Conservation (phyloP, 2,329 filamentous ascomycete species). For the Sporothrix mexicana region DNA sequence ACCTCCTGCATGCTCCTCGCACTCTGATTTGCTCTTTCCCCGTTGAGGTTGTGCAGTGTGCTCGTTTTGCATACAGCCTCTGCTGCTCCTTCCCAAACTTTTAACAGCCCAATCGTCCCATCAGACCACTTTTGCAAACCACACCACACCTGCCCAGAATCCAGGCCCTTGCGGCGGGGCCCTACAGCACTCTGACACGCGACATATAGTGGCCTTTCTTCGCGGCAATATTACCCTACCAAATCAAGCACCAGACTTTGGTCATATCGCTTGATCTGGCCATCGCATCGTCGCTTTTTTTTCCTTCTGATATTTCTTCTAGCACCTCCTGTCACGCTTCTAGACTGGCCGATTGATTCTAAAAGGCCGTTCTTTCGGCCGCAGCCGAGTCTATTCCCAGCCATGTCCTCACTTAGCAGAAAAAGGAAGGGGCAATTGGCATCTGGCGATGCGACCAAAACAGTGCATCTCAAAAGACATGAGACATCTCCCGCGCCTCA, state of each 20-base stretch:
- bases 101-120: constrained; percentile 30
- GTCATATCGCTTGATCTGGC: constrained; percentile 18
- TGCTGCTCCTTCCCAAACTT: constrained; percentile 15
- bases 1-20: neutral
- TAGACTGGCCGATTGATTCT: constrained; percentile 18
- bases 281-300: neutral
- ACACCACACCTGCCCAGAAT: constrained; percentile 31
- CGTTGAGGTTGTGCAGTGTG: neutral
- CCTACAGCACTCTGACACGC: constrained; percentile 3
- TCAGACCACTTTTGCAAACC: constrained; percentile 35
- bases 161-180: neutral
- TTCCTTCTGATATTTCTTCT: neutral
- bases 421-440: neutral
- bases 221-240: neutral
- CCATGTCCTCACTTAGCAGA: neutral
- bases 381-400: constrained; percentile 18
- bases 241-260: neutral
- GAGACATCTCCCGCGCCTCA: neutral
- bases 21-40: constrained; percentile 5
- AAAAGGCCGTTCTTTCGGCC: constrained; percentile 31
- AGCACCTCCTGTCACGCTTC: neutral
- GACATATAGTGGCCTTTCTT: neutral
- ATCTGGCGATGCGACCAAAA: constrained; percentile 8
- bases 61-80: neutral
- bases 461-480: neutral